Evolutionary conservation across 2,329 filamentous ascomycete genomes (phyloP).

Genomic region (Neopestalotiopsis rosae): DNA sequence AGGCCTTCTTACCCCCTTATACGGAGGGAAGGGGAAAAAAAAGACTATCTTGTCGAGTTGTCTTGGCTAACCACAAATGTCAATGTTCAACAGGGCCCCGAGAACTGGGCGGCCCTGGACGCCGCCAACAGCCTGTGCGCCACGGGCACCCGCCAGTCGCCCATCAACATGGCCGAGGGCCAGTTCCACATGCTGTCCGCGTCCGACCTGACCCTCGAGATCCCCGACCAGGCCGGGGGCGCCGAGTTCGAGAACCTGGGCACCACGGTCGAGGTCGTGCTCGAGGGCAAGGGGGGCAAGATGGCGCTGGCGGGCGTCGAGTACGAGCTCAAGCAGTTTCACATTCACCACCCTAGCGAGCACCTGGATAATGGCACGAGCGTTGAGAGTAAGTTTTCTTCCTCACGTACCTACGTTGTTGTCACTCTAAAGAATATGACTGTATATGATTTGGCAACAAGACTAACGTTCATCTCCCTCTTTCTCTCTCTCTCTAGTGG

Average conservation of each 20-base stretch:
- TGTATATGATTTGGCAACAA: not conserved
- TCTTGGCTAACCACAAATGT: too few species aligned
- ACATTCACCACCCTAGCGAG: conserved; percentile 57
- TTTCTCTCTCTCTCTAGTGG: conserved; percentile 39
- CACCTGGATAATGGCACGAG: conserved; percentile 50
- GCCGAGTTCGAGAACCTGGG: conserved; percentile 62
- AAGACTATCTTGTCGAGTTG: too few species aligned
- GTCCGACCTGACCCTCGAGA: conserved; percentile 39
- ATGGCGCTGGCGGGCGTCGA: conserved; percentile 39
- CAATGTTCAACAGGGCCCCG: conserved; percentile 31
- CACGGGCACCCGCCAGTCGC: conserved; percentile 59
- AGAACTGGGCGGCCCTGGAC: conserved; percentile 41
- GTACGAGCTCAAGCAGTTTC: conserved; percentile 51
- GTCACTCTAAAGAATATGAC: not conserved
- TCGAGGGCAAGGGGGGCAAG: conserved; percentile 47
- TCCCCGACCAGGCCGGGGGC: conserved; percentile 48
- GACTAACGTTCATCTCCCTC: conserved; percentile 3
- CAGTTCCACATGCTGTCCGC: conserved; percentile 38
- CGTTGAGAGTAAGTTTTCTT: conserved; percentile 44
- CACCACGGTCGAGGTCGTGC: conserved; percentile 61
- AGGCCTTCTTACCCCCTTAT: too few species aligned
- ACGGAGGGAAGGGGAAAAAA: too few species aligned
- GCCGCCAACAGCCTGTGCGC: conserved; percentile 53
- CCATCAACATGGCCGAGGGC: conserved; percentile 57
- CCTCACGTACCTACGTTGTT: not conserved